phyloP scores from a whole-genome alignment of 495 filamentous ascomycete species.

The Tuber microsphaerosporum region DNA sequence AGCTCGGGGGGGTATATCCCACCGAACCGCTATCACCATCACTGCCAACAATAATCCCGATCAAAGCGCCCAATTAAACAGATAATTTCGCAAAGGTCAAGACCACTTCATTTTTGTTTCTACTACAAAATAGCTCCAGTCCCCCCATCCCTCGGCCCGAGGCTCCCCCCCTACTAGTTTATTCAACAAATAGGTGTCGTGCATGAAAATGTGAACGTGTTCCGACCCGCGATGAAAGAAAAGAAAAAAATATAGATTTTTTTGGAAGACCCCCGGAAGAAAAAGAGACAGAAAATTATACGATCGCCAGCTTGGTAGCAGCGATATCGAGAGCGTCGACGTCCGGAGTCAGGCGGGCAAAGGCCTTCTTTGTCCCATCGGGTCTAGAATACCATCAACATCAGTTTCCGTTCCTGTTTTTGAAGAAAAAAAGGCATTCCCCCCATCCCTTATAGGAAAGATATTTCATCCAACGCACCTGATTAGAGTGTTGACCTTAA shows the following conservation, averaged over 20 bases:
- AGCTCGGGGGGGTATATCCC: not conserved
- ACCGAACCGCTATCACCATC: not conserved
- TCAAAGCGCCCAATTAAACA: not conserved
- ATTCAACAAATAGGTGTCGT: not conserved
- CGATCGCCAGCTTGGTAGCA: slow-evolving; percentile 95
- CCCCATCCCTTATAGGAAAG: not conserved
- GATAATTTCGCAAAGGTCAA: not conserved
- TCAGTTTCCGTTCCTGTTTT: slow-evolving; percentile 9
- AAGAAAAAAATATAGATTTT: not conserved
- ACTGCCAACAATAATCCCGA: not conserved
- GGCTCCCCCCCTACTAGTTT: not conserved
- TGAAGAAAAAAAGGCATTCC: not conserved
- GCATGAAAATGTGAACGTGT: not conserved
- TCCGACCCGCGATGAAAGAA: slow-evolving; percentile 5
- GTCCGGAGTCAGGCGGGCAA: slow-evolving; percentile 85
- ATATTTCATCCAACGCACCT: slow-evolving; percentile 52
- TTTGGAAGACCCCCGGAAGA: not conserved
- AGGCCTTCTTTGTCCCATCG: slow-evolving; percentile 98
- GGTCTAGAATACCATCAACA: slow-evolving; percentile 51
- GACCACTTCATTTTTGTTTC: not conserved
- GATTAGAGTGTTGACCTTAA: slow-evolving; percentile 99
- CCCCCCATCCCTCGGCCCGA: not conserved
- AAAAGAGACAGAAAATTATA: slow-evolving; percentile 52
- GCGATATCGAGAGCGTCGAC: slow-evolving; percentile 99
- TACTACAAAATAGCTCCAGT: not conserved